Percentiles rank a stretch among this genome's conserved stretches.
Conservation (phyloP, 192 early-diverging fungal genomes). For the Podila epicladia region DNA sequence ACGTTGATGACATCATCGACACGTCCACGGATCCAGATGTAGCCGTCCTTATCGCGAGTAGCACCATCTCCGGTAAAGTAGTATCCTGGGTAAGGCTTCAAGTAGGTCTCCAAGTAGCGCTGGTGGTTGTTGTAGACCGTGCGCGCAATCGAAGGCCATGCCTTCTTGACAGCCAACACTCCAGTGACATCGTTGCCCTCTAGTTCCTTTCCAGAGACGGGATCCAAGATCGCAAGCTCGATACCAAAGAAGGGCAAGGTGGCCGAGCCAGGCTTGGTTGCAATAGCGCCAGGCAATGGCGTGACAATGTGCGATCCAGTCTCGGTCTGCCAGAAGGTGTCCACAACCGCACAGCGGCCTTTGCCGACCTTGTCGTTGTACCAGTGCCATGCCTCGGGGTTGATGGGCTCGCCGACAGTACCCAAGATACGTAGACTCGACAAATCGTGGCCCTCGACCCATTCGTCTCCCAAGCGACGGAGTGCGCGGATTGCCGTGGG, state of each 20-base stretch:
- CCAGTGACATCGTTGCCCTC: constrained; percentile 88
- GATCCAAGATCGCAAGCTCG: constrained; percentile 85
- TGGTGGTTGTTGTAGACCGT: constrained; percentile 91
- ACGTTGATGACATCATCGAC: constrained; percentile 94
- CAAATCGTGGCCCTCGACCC: constrained; percentile 81
- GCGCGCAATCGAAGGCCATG: constrained; percentile 94
- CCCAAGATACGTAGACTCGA: constrained; percentile 90
- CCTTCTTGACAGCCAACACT: constrained; percentile 84
- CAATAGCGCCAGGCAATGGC: constrained; percentile 86
- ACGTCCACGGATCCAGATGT: constrained; percentile 95
- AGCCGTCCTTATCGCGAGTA: constrained; percentile 90
- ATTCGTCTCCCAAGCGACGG: constrained; percentile 83
- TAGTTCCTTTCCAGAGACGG: constrained; percentile 85
- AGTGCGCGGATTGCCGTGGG: constrained; percentile 97
- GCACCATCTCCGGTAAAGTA: constrained; percentile 98
- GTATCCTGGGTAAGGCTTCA: constrained; percentile 88
- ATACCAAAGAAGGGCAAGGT: constrained; percentile 98
- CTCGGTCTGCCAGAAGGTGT: constrained; percentile 96
- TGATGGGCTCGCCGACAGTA: constrained; percentile 97
- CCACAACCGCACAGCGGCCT: constrained; percentile 89
- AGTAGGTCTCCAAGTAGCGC: constrained; percentile 93
- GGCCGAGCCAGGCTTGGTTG: constrained; percentile 94
- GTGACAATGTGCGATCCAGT: constrained; percentile 92
- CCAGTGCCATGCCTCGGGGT: constrained; percentile 98
- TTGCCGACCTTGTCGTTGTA: constrained; percentile 93